phyloP scores from a whole-genome alignment of 1,139 yeast species.

The Pichia norvegensis region DNA sequence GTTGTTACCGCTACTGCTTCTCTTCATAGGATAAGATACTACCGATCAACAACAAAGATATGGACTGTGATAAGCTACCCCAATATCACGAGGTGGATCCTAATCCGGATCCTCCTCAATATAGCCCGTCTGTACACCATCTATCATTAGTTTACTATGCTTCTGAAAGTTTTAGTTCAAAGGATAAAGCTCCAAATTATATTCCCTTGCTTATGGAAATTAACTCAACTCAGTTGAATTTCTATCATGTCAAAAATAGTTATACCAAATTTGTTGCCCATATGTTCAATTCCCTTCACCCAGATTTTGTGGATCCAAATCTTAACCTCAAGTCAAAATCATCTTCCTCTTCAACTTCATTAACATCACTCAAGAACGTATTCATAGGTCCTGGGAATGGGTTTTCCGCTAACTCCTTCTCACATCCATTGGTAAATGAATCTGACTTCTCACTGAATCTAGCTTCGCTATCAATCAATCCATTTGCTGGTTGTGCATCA shows the following conservation, averaged over 20 bases:
- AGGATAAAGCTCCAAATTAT: conserved; percentile 4
- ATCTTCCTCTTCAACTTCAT: neutral
- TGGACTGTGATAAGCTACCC: neutral
- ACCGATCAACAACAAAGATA: neutral
- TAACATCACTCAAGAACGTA: neutral
- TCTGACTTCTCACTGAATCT: neutral
- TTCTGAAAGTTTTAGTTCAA: conserved; percentile 5
- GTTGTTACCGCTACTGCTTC: too few species aligned
- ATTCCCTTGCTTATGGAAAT: conserved; percentile 24
- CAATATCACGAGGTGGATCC: conserved; percentile 1
- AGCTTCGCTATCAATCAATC: neutral
- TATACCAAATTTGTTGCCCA: conserved; percentile 15
- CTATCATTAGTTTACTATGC: conserved; percentile 13
- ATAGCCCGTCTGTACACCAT: conserved; percentile 17
- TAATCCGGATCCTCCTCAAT: conserved; percentile 13
- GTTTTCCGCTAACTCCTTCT: conserved; percentile 3
- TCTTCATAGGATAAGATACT: too few species aligned
- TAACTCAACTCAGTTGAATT: conserved; percentile 26
- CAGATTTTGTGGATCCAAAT: conserved; percentile 23
- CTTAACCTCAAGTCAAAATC: conserved; percentile 20
- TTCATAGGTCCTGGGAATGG: conserved; percentile 9
- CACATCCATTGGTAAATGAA: neutral
- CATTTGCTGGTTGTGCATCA: neutral
- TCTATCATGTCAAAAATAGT: conserved; percentile 15
- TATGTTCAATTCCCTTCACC: conserved; percentile 18